phyloP scores from a whole-genome alignment of 768 basidiomycete species.

The Thelephora ganbajun region DNA sequence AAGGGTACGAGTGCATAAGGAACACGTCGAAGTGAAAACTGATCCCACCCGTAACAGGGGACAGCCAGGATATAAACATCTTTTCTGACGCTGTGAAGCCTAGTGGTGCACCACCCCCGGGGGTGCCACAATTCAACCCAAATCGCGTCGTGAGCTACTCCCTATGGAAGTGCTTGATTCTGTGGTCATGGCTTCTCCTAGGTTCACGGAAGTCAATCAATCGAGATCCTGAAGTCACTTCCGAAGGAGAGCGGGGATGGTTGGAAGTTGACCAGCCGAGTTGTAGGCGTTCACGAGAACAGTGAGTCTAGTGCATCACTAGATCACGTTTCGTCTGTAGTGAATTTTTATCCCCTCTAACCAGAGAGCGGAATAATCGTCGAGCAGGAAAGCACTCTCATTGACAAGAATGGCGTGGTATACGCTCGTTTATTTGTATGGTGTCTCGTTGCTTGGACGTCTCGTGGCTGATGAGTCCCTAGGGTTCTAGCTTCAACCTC shows the following conservation, averaged over 20 bases:
- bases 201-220: constrained; percentile 71
- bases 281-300: constrained; percentile 68
- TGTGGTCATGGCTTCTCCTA: constrained; percentile 13
- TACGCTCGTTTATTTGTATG: constrained; percentile 30
- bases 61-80: constrained; percentile 50
- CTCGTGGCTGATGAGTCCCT: not conserved
- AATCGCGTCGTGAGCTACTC: constrained; percentile 45
- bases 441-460: not conserved
- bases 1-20: constrained; percentile 30
- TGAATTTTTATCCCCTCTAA: not conserved
- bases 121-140: constrained; percentile 57
- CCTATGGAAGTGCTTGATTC: not conserved
- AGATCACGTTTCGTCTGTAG: not conserved
- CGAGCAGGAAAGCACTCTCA: constrained; percentile 45
- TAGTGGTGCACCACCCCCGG: constrained; percentile 29
- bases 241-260: constrained; percentile 65
- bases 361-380: constrained; percentile 66
- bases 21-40: not conserved
- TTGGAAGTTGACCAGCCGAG: constrained; percentile 57
- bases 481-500: constrained; percentile 29
- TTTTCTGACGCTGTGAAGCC: constrained; percentile 25
- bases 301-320: constrained; percentile 30
- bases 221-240: constrained; percentile 68
- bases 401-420: constrained; percentile 41
- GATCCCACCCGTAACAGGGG: constrained; percentile 20